Evolutionary conservation across 805 yeast species (phyloP), one percentile per base, ranked within the genome.

Genomic region (Yarrowia sp.): DNA sequence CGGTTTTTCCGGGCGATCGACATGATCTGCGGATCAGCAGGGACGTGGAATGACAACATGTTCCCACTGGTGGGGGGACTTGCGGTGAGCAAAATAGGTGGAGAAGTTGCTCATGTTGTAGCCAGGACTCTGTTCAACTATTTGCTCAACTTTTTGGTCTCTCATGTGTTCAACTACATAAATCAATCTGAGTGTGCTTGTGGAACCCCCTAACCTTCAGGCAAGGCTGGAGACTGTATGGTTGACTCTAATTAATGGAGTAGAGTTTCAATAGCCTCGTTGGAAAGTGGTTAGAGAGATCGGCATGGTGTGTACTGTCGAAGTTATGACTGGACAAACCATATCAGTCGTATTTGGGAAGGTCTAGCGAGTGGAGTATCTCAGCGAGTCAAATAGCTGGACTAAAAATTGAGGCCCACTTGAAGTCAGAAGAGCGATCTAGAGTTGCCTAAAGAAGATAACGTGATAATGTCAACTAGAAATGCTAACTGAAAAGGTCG

Each of bases 41-140:
- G 54, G 38, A 48, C 54, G 38, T 48, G 54, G 54, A 48, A 48
- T 48, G 54, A 32, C 54, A 48, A 48, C 54, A 30, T 17, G 38
- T 48, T 10, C 24, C 10, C 21, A 26, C 19, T 43, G 28, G 49
- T 44, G 49, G 14, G 19, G 26, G 10, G 11, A 21, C 8, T 16
- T 21, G n/a, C 16, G 26, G 44, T 38, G 24, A 7, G 10, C 2
- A 36, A 17, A 10, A 8, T 16, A 14, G 16, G 38, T 33, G 4
- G 38, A 33, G 38, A 17, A 16, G 38, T 1, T 33, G n/a, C n/a
- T n/a, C n/a, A n/a, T n/a, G n/a, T n/a, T n/a, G n/a, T n/a, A n/a
- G n/a, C n/a, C n/a, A n/a, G n/a, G n/a, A n/a, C n/a, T n/a, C n/a
- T n/a, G n/a, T n/a, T n/a, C n/a, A n/a, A n/a, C n/a, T n/a, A n/a